phyloP scores from a whole-genome alignment of 352 stramenopile species.

The Globisporangium cystogenes region DNA sequence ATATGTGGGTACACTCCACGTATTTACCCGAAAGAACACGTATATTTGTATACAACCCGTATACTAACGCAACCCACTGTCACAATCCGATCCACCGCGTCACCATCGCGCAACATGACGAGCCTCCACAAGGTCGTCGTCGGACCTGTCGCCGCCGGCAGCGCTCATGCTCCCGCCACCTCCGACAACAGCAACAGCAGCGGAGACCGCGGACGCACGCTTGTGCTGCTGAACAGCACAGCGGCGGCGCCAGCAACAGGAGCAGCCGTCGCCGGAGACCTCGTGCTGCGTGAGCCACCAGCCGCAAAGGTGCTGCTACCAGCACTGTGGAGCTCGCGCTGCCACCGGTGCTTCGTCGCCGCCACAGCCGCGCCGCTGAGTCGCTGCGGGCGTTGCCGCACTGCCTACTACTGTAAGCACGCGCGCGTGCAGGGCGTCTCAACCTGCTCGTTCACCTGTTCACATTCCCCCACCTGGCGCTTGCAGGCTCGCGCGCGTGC shows the following conservation, averaged over 20 bases:
- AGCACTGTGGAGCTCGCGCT: slow-evolving; percentile 49
- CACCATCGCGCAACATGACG: too few species aligned
- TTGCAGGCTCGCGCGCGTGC: slow-evolving; percentile 48
- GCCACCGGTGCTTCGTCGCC: slow-evolving; percentile 51
- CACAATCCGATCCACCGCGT: too few species aligned
- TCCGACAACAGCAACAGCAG: neutral
- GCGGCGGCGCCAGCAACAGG: slow-evolving; percentile 11
- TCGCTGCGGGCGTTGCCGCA: slow-evolving; percentile 50
- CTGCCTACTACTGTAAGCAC: slow-evolving; percentile 56
- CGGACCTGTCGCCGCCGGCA: too few species aligned
- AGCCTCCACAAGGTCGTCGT: neutral
- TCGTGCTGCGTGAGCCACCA: slow-evolving; percentile 25
- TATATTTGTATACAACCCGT: too few species aligned
- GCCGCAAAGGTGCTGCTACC: slow-evolving; percentile 42
- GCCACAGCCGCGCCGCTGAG: slow-evolving; percentile 22
- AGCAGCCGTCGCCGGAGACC: slow-evolving; percentile 17
- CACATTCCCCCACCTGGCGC: too few species aligned
- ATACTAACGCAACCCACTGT: too few species aligned
- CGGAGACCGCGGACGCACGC: slow-evolving; percentile 32
- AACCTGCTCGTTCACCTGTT: too few species aligned
- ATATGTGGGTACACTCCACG: too few species aligned
- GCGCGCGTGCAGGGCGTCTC: neutral
- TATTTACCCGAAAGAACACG: too few species aligned
- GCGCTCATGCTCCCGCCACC: too few species aligned
- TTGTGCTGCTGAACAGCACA: slow-evolving; percentile 17